phyloP scores from a whole-genome alignment of 2,329 filamentous ascomycete species.

The Pseudogymnoascus sp. region DNA sequence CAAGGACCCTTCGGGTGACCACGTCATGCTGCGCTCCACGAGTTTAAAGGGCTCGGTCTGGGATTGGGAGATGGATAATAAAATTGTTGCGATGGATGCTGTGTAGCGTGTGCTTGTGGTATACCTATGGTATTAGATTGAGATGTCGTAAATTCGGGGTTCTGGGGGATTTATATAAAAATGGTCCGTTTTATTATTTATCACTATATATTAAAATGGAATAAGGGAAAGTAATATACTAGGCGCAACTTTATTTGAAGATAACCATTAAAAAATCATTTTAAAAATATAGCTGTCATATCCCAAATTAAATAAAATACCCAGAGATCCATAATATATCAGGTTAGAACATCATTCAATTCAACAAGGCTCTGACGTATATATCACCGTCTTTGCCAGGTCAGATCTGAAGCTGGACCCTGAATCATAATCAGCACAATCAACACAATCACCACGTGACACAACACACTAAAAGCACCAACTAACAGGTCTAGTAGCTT shows the following conservation, averaged over 20 bases:
- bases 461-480: no score
- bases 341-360: background rate
- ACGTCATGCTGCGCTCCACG: background rate
- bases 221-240: background rate
- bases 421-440: background rate
- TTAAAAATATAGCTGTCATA: background rate
- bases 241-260: background rate
- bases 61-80: background rate
- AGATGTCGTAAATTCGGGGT: background rate
- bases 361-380: background rate
- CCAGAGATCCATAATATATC: background rate
- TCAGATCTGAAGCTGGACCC: background rate
- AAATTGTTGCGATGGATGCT: background rate
- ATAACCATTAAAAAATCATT: no score
- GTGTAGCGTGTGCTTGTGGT: background rate
- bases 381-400: background rate
- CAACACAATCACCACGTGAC: background rate
- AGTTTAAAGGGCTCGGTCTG: background rate
- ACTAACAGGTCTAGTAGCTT: background rate
- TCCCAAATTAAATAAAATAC: background rate
- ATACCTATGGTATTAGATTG: background rate
- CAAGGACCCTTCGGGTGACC: constrained; percentile 2
- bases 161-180: background rate
- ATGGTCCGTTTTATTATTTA: background rate
- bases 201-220: background rate